Evolutionary conservation across 495 filamentous ascomycete genomes (phyloP), one percentile per base, ranked within the genome.

Genomic region (Aspergillus hancockii): DNA sequence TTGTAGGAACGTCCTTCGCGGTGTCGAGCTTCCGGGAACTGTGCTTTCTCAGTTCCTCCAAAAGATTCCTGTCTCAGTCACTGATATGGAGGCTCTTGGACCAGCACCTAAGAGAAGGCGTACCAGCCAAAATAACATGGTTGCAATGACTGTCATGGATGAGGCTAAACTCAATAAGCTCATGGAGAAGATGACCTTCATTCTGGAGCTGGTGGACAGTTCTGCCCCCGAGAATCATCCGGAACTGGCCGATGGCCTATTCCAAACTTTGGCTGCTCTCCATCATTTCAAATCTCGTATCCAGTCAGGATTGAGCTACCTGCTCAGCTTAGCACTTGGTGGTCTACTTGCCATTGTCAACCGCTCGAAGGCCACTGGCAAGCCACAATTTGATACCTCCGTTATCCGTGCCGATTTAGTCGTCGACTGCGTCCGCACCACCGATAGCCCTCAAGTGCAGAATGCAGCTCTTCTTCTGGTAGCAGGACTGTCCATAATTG

Each of bases 401-500:
- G 83, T 83, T 51, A 87, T 97, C 8, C 84, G 93, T 30, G 90
- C 89, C 14, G 95, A 98, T 68, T 73, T 97, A 28, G 83, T 98
- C 28, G 89, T 97, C 25, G 90, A 92, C 67, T 97, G 92, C 67
- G 88, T 99, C 36, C 90, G 93, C 57, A 90, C 89, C 25, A 93
- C 92, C 0, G 80, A 89, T 5, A 96, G 86, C 71, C 91, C 92
- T 0, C 90, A 94, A 49, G 91, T 97, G 12, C 95, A 96, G 70
- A 97, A 96, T 63, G 82, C 86, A 8, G 93, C 93, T 12, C 80
- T 99, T 9, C 84, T 97, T n/a, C 81, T 99, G 16, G 86, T 98
- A 16, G 89, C 92, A 2, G 85, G 82, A 22, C 73, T 98, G 49
- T 93, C 94, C 31, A 85, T 85, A 40, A 89, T 91, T 63, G 88